These are phyloP conservation scores for Botrytis fragariae DNA, from an alignment of 2,329 filamentous ascomycete species.

Conservation along the genomic window DNA sequence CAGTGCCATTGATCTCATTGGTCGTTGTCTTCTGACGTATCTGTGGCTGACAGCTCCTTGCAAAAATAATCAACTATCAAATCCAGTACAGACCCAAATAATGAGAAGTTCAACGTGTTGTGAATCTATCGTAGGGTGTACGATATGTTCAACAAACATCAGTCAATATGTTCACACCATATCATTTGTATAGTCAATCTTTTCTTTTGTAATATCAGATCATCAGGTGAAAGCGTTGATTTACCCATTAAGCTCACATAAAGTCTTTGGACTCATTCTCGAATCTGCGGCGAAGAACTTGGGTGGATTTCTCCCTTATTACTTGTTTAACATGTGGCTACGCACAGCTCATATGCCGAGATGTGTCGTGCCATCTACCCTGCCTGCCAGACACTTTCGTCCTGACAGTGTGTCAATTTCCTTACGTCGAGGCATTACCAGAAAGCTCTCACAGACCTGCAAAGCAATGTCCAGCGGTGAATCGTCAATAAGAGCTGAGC, in stretches of 20 bases:
- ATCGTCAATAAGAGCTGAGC: background rate
- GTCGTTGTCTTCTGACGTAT: background rate
- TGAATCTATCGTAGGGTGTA: background rate
- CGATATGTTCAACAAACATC: background rate
- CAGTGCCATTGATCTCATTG: background rate
- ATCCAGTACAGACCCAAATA: background rate
- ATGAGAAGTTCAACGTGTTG: background rate
- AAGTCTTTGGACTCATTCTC: background rate
- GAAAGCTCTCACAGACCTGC: background rate
- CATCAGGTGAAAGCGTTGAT: background rate
- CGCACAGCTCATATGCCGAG: background rate
- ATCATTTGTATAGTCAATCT: background rate
- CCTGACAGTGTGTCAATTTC: background rate
- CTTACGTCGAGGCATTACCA: background rate
- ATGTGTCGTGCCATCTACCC: background rate
- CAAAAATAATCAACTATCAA: background rate
- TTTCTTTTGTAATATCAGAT: background rate
- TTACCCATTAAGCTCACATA: background rate
- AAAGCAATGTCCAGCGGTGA: background rate
- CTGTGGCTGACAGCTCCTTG: background rate
- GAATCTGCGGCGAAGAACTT: background rate
- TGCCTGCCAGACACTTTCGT: background rate
- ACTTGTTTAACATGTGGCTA: background rate
- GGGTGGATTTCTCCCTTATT: background rate
- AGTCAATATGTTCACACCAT: slow-evolving; percentile 2